These are phyloP conservation scores for Celoporthe dispersa DNA, from an alignment of 2,329 filamentous ascomycete species.

Conservation along the genomic window DNA sequence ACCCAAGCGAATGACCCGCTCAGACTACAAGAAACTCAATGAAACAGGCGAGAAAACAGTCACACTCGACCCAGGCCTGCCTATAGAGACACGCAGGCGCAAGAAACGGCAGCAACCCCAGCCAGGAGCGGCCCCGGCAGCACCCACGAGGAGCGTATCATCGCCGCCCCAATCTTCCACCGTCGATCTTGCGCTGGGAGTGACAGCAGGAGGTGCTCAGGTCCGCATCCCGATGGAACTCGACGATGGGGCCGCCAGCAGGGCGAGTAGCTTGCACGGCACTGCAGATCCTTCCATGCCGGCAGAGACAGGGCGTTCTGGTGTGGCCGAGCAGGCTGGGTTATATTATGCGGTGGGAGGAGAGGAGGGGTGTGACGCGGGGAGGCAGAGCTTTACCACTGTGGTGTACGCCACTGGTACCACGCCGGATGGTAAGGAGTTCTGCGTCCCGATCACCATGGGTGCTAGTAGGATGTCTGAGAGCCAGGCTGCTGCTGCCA, in stretches of 20 bases:
- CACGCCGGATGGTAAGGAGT: slow-evolving; percentile 2
- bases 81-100: background rate
- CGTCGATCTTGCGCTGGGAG: background rate
- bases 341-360: background rate
- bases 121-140: background rate
- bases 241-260: background rate
- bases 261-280: background rate
- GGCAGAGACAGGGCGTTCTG: background rate
- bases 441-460: background rate
- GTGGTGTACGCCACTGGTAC: background rate
- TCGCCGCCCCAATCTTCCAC: background rate
- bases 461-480: background rate
- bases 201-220: background rate
- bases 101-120: background rate
- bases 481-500: background rate
- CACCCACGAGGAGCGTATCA: background rate
- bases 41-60: background rate
- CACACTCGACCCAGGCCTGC: slow-evolving; percentile 21
- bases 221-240: background rate
- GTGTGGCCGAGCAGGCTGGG: background rate
- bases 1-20: slow-evolving; percentile 16
- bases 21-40: slow-evolving; percentile 16
- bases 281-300: background rate
- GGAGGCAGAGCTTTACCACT: background rate
- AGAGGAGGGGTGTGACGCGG: background rate